These are phyloP conservation scores for Aspergillus ellipticus DNA, from an alignment of 495 filamentous ascomycete species.

Conservation along the genomic window DNA sequence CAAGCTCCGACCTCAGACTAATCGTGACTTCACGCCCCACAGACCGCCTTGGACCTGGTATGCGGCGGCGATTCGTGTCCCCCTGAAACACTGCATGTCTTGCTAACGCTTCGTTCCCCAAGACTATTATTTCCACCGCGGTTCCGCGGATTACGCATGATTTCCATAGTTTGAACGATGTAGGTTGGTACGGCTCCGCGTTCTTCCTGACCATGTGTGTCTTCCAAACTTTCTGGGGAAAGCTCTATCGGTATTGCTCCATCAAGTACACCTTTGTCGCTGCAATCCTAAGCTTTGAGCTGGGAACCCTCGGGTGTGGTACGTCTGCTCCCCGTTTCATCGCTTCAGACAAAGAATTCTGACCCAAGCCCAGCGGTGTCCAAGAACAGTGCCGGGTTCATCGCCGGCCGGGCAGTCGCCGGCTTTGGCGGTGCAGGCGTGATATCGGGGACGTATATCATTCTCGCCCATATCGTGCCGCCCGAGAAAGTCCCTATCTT, in stretches of 20 bases:
- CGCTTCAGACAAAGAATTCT: too few relatives aligned
- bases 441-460: conserved; percentile 25
- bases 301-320: neutral
- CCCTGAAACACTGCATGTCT: too few relatives aligned
- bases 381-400: neutral
- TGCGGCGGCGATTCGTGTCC: too few relatives aligned
- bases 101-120: too few relatives aligned
- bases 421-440: conserved; percentile 28
- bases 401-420: neutral
- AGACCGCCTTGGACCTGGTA: too few relatives aligned
- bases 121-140: conserved; percentile 32
- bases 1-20: too few relatives aligned
- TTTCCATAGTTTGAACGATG: conserved; percentile 61
- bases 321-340: too few relatives aligned
- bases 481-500: conserved; percentile 32
- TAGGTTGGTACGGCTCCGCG: conserved; percentile 62
- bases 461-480: conserved; percentile 28
- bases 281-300: neutral
- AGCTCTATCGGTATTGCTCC: neutral
- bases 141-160: conserved; percentile 54
- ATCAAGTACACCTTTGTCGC: neutral
- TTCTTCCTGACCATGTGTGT: conserved; percentile 55
- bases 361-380: neutral
- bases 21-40: too few relatives aligned
- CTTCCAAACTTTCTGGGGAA: neutral